phyloP scores from a whole-genome alignment of 768 basidiomycete species.

The Chalciporus chontae region DNA sequence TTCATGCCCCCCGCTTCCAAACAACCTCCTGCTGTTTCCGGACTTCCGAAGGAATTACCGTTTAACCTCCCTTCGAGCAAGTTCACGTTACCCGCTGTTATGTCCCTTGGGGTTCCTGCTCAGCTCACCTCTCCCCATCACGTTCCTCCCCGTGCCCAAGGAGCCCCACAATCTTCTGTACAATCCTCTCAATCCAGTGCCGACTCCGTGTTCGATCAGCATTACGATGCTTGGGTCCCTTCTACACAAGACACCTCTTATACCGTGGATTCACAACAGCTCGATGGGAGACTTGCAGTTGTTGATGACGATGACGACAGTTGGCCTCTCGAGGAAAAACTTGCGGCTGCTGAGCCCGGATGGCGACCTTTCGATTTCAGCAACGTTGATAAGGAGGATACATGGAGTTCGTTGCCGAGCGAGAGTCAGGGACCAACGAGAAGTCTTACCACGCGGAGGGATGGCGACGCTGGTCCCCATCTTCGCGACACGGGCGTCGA shows the following conservation, averaged over 20 bases:
- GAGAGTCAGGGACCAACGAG: constrained; percentile 44
- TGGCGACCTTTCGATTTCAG: constrained; percentile 60
- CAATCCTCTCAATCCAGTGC: constrained; percentile 57
- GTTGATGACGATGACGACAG: constrained; percentile 58
- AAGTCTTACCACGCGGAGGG: constrained; percentile 15
- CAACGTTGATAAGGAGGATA: constrained; percentile 61
- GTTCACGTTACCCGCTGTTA: constrained; percentile 43
- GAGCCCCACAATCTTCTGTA: constrained; percentile 36
- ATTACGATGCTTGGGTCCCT: constrained; percentile 49
- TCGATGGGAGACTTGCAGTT: neutral
- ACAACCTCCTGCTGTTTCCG: constrained; percentile 6
- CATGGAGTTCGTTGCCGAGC: constrained; percentile 70
- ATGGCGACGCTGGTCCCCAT: neutral
- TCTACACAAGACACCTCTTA: constrained; percentile 60
- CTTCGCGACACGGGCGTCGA: constrained; percentile 12
- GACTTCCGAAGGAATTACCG: constrained; percentile 28
- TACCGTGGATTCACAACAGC: constrained; percentile 38
- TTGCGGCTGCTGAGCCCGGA: constrained; percentile 46
- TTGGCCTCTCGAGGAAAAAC: constrained; percentile 70
- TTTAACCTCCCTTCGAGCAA: constrained; percentile 36
- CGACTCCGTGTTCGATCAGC: constrained; percentile 48
- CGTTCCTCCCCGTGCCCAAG: constrained; percentile 19
- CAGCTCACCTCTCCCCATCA: constrained; percentile 29
- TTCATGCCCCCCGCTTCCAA: constrained; percentile 25
- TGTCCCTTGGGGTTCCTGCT: constrained; percentile 43